Conservation (phyloP, 2,329 filamentous ascomycete species). For the Colletotrichum sublineola region DNA sequence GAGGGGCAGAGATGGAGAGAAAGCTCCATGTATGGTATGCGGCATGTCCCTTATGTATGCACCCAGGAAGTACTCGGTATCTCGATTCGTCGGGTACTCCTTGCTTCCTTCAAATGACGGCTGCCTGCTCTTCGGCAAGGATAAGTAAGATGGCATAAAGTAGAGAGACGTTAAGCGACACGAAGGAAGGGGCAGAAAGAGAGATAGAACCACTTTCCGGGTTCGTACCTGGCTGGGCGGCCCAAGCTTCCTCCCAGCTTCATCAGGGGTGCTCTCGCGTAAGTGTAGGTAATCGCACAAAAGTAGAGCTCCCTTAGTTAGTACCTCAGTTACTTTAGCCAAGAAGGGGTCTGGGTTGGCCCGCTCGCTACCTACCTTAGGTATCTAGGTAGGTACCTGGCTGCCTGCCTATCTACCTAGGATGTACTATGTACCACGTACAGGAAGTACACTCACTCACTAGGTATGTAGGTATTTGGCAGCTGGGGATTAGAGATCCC, state of each 20-base stretch:
- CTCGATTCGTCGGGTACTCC: background rate
- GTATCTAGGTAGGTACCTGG: too few relatives aligned
- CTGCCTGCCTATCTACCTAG: too few relatives aligned
- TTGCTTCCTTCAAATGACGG: background rate
- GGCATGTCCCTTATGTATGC: background rate
- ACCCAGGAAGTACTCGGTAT: background rate
- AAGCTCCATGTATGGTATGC: background rate
- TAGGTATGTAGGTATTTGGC: background rate
- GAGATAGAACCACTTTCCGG: background rate
- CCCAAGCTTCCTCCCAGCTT: conserved; percentile 14
- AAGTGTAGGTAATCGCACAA: too few relatives aligned
- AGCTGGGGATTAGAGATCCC: background rate
- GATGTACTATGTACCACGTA: too few relatives aligned
- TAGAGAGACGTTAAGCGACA: background rate
- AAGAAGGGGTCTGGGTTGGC: too few relatives aligned
- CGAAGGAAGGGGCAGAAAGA: background rate
- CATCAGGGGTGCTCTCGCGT: background rate
- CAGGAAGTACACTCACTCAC: too few relatives aligned
- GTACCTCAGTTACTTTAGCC: too few relatives aligned
- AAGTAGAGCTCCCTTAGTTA: background rate
- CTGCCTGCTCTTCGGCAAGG: background rate
- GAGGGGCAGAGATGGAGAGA: background rate
- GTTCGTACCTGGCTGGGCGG: background rate
- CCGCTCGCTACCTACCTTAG: too few relatives aligned
- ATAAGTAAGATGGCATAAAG: background rate